A percentile compares a stretch with the other conserved stretches of the same genome.
Evolutionary conservation across 768 basidiomycete species (phyloP).

Genomic region (Leccinum rimulosum): DNA sequence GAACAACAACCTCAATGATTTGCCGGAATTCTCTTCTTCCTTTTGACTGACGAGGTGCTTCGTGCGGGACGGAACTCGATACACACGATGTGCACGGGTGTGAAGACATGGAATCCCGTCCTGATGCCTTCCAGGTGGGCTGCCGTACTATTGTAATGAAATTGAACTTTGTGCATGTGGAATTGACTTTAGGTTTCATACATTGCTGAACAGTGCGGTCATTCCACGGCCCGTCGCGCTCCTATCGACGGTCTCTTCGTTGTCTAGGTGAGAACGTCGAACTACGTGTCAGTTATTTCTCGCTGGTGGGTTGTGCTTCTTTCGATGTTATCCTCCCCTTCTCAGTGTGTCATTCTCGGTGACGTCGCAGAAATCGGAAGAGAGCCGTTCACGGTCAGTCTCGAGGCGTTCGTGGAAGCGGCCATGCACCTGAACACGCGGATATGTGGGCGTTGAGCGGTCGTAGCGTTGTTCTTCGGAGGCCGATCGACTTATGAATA

Average conservation of each 20-base stretch:
- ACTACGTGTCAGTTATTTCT: conserved; percentile 50
- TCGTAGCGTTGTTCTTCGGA: conserved; percentile 1
- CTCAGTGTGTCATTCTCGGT: conserved; percentile 59
- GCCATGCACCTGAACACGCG: conserved; percentile 50
- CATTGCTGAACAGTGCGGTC: conserved; percentile 53
- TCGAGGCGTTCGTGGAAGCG: conserved; percentile 59
- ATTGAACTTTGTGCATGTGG: conserved; percentile 18
- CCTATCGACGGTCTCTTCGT: conserved; percentile 59
- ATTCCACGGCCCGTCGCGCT: conserved; percentile 62
- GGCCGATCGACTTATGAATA: conserved; percentile 15
- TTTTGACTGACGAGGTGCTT: conserved; percentile 29
- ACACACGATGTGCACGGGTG: conserved; percentile 32
- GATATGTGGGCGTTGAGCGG: conserved; percentile 62
- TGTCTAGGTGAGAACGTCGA: conserved; percentile 42
- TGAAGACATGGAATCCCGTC: conserved; percentile 43
- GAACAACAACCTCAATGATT: conserved; percentile 1
- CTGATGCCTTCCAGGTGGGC: conserved; percentile 30
- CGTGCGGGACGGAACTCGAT: conserved; percentile 11
- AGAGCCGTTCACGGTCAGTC: conserved; percentile 72
- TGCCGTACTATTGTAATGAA: conserved; percentile 5
- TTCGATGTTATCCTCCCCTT: conserved; percentile 46
- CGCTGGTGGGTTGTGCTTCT: conserved; percentile 40
- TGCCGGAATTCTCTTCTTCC: conserved; percentile 19
- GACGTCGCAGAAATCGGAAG: conserved; percentile 46
- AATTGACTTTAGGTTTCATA: conserved; percentile 21